Conservation (phyloP, 495 filamentous ascomycete genomes). For the Xylaria grammica region DNA sequence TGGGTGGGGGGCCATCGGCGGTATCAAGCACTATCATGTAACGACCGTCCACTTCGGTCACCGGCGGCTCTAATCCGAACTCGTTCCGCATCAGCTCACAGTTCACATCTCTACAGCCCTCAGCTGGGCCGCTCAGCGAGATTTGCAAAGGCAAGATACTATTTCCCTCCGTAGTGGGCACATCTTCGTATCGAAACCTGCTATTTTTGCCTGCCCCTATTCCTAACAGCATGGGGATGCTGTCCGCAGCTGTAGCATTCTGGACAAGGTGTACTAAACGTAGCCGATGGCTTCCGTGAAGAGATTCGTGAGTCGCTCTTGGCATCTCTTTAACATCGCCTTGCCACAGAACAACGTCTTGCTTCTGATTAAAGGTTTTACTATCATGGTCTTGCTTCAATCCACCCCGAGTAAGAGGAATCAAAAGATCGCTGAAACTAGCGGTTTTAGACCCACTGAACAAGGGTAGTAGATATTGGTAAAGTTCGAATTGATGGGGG, state of each 20-base stretch:
- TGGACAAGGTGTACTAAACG: constrained; percentile 68
- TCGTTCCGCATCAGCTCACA: constrained; percentile 59
- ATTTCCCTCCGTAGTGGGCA: constrained; percentile 40
- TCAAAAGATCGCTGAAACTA: constrained; percentile 73
- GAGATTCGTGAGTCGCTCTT: constrained; percentile 39
- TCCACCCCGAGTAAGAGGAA: constrained; percentile 76
- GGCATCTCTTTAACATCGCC: constrained; percentile 47
- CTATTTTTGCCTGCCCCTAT: constrained; percentile 26
- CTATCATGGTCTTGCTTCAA: constrained; percentile 61
- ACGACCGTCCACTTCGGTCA: constrained; percentile 39
- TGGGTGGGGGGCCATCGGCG: constrained; percentile 70
- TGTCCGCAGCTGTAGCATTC: constrained; percentile 45
- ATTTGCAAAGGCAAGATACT: constrained; percentile 44
- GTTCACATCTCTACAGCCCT: constrained; percentile 55
- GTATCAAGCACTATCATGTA: constrained; percentile 72
- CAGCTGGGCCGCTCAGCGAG: constrained; percentile 50
- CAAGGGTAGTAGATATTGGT: constrained; percentile 69
- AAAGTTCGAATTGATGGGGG: constrained; percentile 64
- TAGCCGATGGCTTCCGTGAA: constrained; percentile 55
- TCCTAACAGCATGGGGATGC: constrained; percentile 47
- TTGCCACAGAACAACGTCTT: constrained; percentile 66
- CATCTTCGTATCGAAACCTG: constrained; percentile 42
- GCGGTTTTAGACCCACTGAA: constrained; percentile 75
- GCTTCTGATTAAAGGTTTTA: constrained; percentile 57
- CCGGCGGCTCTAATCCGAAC: constrained; percentile 55